Percentiles rank a stretch among this genome's conserved stretches.
phyloP scores from a whole-genome alignment of 192 early-diverging fungal genomes.

The Phlyctochytrium planicorne region DNA sequence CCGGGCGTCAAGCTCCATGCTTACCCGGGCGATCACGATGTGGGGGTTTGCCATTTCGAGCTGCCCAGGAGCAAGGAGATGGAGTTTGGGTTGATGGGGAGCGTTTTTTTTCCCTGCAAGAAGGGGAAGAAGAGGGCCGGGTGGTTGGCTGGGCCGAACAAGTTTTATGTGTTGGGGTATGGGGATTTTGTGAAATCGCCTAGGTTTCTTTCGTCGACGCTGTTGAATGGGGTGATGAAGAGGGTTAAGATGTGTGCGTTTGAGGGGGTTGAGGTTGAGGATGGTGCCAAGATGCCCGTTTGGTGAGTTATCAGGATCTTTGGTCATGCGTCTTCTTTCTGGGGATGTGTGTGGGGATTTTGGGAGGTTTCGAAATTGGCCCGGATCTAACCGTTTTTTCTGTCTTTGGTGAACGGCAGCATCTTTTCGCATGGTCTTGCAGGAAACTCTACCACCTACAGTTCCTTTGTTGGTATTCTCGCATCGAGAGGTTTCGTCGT shows the following conservation, averaged over 20 bases:
- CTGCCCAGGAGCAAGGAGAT: not conserved
- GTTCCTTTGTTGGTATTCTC: conserved; percentile 7
- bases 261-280: conserved; percentile 2
- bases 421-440: conserved; percentile 50
- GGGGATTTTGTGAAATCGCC: conserved; percentile 35
- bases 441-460: conserved; percentile 47
- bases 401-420: conserved; percentile 31
- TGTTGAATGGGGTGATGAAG: conserved; percentile 25
- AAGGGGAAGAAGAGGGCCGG: conserved; percentile 7
- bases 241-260: conserved; percentile 26
- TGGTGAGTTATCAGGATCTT: not conserved
- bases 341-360: conserved; percentile 1
- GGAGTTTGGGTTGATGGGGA: not conserved
- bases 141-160: conserved; percentile 33
- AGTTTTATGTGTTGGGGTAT: conserved; percentile 36
- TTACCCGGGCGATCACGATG: not conserved
- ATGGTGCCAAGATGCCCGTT: too few relatives aligned
- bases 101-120: not conserved
- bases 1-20: too few relatives aligned
- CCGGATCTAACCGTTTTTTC: too few relatives aligned
- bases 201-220: conserved; percentile 5
- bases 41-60: not conserved
- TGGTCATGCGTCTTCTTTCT: too few relatives aligned
- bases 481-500: conserved; percentile 17
- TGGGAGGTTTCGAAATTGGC: not conserved